Evolutionary conservation across 768 basidiomycete species (phyloP), one percentile per base, ranked within the genome.

Genomic region (Russula foetens): DNA sequence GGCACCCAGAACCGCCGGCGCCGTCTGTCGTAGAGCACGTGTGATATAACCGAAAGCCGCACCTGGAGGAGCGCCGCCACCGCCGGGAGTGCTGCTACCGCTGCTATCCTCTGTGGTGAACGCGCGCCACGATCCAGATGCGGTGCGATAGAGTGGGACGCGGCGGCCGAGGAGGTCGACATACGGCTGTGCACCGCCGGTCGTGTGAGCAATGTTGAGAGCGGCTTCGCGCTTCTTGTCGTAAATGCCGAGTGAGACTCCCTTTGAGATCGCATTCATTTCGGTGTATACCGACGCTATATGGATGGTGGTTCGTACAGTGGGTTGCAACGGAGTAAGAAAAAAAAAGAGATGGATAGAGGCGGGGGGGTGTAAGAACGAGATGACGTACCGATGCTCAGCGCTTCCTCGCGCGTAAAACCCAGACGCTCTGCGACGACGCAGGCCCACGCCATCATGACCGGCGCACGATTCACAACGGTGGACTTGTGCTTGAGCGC

Each of bases 391-490:
- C 94, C 93, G 57, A 98, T 90, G 64, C 91, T 94, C 43, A 98
- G 75, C 2, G 96, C 91, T 74, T 98, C 96, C 67, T 91, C 85
- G 60, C 87, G 78, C 53, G 84, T 80, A 71, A 98, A 98, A 2
- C 93, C 90, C 63, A 97, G 77, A 41, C 85, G 79, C 67, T 92
- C 90, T 4, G 91, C 88, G 28, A 98, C 90, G 35, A 92, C 73
- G 53, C 81, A 88, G 2, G 92, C 84, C 96, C 96, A 98, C 2
- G 89, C 92, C 57, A 86, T 93, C 90, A 98, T 90, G 47, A 98
- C 78, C 0, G 96, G 96, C 1, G 96, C 95, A 24, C 96, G 85
- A 71, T 98, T 98, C 47, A 91, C 80, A 21, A 92, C 78, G 21
- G 83, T 78, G 8, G 75, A 78, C 65, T 91, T 86, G 21, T 71